These are phyloP conservation scores for Acer saccharum DNA, from an alignment of 345 rosid genomes.

Conservation along the genomic window DNA sequence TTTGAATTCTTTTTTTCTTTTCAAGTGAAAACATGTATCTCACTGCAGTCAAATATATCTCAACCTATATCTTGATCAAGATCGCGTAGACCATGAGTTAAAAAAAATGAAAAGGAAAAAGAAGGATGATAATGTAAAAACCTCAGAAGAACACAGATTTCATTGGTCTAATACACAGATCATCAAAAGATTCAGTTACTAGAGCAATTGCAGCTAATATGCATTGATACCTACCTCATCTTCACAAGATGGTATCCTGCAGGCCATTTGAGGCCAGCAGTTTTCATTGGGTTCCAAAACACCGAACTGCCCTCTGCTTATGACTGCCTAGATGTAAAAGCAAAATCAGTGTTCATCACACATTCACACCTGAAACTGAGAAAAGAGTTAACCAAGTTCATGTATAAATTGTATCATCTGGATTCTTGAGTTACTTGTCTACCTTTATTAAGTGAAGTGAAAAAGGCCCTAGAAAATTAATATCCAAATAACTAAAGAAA, in stretches of 20 bases:
- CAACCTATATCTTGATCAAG: not conserved
- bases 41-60: not conserved
- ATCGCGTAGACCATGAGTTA: not conserved
- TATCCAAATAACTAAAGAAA: not conserved
- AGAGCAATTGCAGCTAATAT: not conserved
- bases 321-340: constrained; percentile 59
- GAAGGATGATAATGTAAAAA: too few relatives aligned
- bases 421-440: not conserved
- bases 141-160: not conserved
- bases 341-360: not conserved
- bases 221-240: constrained; percentile 78
- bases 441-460: not conserved
- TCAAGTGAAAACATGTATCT: not conserved
- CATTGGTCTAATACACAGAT: not conserved
- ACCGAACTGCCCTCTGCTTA: constrained; percentile 88
- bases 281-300: constrained; percentile 61
- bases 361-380: too few relatives aligned
- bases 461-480: not conserved
- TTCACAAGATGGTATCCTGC: constrained; percentile 64
- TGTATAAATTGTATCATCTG: too few relatives aligned
- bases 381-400: not conserved
- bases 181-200: not conserved
- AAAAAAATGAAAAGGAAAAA: not conserved
- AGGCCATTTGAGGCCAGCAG: constrained; percentile 96
- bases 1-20: not conserved